Evolutionary conservation across 2,329 filamentous ascomycete species (phyloP).

Genomic region (Aureobasidium sp.): DNA sequence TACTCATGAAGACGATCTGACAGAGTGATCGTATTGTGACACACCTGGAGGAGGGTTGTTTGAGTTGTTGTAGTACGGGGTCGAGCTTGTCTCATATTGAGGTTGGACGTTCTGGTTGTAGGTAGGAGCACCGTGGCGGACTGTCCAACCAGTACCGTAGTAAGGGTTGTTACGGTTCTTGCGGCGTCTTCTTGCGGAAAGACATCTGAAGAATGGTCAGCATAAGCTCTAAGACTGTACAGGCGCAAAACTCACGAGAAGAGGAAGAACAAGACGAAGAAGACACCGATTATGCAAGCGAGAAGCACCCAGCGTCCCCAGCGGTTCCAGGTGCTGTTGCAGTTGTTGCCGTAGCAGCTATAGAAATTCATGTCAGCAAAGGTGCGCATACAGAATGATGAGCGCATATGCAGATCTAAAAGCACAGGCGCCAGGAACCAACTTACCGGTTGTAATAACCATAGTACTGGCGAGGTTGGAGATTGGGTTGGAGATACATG

Average conservation of each 20-base stretch:
- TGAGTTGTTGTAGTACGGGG: constrained; percentile 34
- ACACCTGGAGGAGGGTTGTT: constrained; percentile 20
- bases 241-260: constrained; percentile 52
- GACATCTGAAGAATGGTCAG: constrained; percentile 42
- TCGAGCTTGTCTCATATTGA: constrained; percentile 8
- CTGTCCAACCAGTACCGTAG: constrained; percentile 84
- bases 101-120: constrained; percentile 24
- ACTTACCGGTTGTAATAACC: neutral
- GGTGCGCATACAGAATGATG: neutral
- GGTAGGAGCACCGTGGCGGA: constrained; percentile 39
- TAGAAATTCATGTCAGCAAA: constrained; percentile 3
- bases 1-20: constrained; percentile 15
- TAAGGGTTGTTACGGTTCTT: constrained; percentile 56
- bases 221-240: neutral
- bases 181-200: constrained; percentile 69
- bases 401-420: neutral
- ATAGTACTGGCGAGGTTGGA: constrained; percentile 1
- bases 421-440: neutral
- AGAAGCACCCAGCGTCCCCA: constrained; percentile 86
- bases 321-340: constrained; percentile 49
- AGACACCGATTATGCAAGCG: constrained; percentile 55
- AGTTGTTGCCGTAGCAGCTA: constrained; percentile 20
- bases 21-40: neutral
- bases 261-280: constrained; percentile 57
- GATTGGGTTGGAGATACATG: constrained; percentile 1